Evolutionary conservation across 176 grass and related monocot genomes (phyloP).

Genomic region (Bromus sterilis): DNA sequence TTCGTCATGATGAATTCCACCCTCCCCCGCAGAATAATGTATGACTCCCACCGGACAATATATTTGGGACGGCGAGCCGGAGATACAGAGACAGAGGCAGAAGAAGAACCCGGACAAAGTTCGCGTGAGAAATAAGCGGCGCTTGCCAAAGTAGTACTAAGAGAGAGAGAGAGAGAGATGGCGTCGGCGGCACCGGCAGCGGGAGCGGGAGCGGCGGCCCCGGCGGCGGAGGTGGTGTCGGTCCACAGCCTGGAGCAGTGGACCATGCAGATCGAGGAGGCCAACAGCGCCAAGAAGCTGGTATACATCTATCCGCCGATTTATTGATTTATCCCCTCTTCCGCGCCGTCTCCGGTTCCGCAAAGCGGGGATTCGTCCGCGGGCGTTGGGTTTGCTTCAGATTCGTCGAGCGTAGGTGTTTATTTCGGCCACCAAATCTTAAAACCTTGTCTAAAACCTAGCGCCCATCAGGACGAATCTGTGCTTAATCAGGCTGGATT

Average conservation of each 20-base stretch:
- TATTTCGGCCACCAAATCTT: background rate
- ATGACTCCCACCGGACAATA: conserved; percentile 18
- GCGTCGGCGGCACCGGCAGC: background rate
- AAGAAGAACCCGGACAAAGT: background rate
- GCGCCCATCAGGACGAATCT: background rate
- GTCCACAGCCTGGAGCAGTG: conserved; percentile 66
- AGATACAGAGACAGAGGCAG: background rate
- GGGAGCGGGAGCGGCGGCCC: background rate
- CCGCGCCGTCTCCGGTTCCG: no score
- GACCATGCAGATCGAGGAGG: conserved; percentile 66
- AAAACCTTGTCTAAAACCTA: background rate
- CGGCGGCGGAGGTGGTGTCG: conserved; percentile 34
- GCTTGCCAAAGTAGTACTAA: background rate
- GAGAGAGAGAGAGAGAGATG: background rate
- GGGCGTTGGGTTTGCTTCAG: background rate
- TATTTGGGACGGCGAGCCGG: background rate
- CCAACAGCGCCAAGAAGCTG: conserved; percentile 66
- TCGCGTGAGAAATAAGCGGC: conserved; percentile 12
- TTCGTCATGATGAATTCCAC: background rate
- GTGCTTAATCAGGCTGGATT: background rate
- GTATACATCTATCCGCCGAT: background rate
- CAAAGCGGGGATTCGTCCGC: no score
- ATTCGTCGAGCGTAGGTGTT: background rate
- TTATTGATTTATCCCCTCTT: no score
- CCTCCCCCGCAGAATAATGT: background rate